Base-by-base conservation (phyloP, 1,284 basidiomycete genomes). In the Ceratorhiza oryzae-sativae region DNA sequence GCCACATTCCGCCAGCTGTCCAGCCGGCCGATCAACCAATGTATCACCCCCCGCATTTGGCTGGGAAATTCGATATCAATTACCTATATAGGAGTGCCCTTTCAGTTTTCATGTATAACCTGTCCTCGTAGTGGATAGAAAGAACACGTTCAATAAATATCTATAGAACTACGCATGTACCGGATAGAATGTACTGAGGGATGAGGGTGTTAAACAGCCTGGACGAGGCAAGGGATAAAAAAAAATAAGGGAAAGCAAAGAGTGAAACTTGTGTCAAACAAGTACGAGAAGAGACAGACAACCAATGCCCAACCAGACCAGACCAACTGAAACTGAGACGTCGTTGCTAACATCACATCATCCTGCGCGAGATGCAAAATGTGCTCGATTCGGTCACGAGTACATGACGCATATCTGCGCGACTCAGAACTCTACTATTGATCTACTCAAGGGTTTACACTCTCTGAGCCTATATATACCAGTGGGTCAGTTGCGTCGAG, bases 181-280 rank as follows among this genome's bases (percentile, higher is more conserved):
- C 12, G 36, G 53, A 18, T 55, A 9, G 53, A 32, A n/a, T 32
- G 53, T 30, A 8, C 27, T 20, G 30, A 34, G 32, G 1, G 30
- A 30, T 8, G 13, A 30, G 20, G n/a, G n/a, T n/a, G n/a, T n/a
- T n/a, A n/a, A n/a, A n/a, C n/a, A n/a, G n/a, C n/a, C n/a, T n/a
- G n/a, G n/a, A n/a, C n/a, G n/a, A n/a, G 13, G 20, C 13, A 23
- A 39, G 12, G 25, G 34, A 41, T 20, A 23, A 61, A 27, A 15
- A 53, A 45, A 41, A 61, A 30, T 25, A 34, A 61, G 48, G 41
- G 55, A 58, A 49, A 41, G 30, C n/a, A 55, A 32, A 36, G 60
- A 62, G 36, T 23, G 48, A 23, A 39, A 42, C 71, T 58, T 58
- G 71, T 71, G 49, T 71, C 48, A 71, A 71, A 53, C 71, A 55